Conservation (phyloP, 164 flowering plant genomes). For the Chimonanthus praecox region DNA sequence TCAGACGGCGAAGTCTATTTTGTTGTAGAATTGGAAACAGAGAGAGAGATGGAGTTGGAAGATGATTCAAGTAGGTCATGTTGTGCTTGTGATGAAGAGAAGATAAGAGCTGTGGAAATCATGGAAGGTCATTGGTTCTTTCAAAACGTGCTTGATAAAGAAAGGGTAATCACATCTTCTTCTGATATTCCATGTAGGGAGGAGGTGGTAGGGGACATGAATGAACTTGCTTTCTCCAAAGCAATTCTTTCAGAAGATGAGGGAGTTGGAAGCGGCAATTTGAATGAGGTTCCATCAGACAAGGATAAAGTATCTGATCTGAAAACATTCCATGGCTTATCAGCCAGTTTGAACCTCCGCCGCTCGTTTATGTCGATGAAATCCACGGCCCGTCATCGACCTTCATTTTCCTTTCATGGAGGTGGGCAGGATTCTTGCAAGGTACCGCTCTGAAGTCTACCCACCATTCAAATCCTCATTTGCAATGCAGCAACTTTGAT, state of each 20-base stretch:
- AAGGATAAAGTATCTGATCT: background rate
- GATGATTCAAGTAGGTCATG: slow-evolving; percentile 1
- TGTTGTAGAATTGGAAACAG: too few relatives aligned
- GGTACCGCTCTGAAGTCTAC: background rate
- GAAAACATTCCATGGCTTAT: background rate
- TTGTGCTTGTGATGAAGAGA: slow-evolving; percentile 6
- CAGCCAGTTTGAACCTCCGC: background rate
- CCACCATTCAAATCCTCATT: background rate
- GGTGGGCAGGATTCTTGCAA: background rate
- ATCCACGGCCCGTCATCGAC: background rate
- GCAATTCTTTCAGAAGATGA: background rate
- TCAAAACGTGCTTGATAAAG: slow-evolving; percentile 30
- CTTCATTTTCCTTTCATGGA: background rate
- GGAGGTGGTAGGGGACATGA: too few relatives aligned
- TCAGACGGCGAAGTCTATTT: too few relatives aligned
- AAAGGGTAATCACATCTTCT: slow-evolving; percentile 23
- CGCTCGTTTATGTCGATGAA: background rate
- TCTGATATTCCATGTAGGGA: slow-evolving; percentile 26
- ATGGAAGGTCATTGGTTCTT: slow-evolving; percentile 62
- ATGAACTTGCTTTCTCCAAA: background rate
- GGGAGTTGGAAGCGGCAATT: background rate
- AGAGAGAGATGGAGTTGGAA: background rate
- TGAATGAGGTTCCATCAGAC: background rate
- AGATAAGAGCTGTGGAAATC: slow-evolving; percentile 29
- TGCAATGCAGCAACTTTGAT: too few relatives aligned